phyloP scores from a whole-genome alignment of 2,329 filamentous ascomycete genomes.

The Ophiostoma perfectum region DNA sequence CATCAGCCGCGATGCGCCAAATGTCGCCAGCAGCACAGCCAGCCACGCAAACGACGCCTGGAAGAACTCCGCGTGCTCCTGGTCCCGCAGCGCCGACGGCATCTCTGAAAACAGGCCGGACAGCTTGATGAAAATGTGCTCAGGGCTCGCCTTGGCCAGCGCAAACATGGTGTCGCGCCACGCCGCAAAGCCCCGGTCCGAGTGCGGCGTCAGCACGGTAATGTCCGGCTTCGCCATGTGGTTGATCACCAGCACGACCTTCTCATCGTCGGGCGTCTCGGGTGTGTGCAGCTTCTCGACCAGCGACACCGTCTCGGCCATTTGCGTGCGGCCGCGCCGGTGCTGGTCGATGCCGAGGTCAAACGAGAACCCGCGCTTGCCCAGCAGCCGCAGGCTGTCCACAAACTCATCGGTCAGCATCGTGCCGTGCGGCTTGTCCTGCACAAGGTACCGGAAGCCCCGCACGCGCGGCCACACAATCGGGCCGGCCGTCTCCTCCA shows the following conservation, averaged over 20 bases:
- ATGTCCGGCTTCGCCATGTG: conserved; percentile 88
- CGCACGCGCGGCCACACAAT: conserved; percentile 62
- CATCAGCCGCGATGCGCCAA: conserved; percentile 70
- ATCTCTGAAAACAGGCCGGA: conserved; percentile 81
- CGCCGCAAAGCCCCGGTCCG: conserved; percentile 54
- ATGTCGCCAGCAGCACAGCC: conserved; percentile 63
- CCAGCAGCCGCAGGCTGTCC: conserved; percentile 60
- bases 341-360: conserved; percentile 81
- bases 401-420: conserved; percentile 62
- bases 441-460: conserved; percentile 78
- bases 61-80: conserved; percentile 53
- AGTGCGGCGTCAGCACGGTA: conserved; percentile 52
- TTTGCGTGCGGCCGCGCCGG: conserved; percentile 66
- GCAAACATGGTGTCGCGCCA: conserved; percentile 66
- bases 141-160: conserved; percentile 53
- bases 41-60: conserved; percentile 64
- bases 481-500: conserved; percentile 55
- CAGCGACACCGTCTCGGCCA: conserved; percentile 66
- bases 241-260: conserved; percentile 66
- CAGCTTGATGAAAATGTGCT: conserved; percentile 80
- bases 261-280: conserved; percentile 52
- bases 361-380: conserved; percentile 61
- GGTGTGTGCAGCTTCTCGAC: conserved; percentile 56
- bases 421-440: conserved; percentile 64
- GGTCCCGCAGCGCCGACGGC: conserved; percentile 47